These are phyloP conservation scores for Eragrostis curvula DNA, from an alignment of 176 grass and related monocot species.

Conservation along the genomic window DNA sequence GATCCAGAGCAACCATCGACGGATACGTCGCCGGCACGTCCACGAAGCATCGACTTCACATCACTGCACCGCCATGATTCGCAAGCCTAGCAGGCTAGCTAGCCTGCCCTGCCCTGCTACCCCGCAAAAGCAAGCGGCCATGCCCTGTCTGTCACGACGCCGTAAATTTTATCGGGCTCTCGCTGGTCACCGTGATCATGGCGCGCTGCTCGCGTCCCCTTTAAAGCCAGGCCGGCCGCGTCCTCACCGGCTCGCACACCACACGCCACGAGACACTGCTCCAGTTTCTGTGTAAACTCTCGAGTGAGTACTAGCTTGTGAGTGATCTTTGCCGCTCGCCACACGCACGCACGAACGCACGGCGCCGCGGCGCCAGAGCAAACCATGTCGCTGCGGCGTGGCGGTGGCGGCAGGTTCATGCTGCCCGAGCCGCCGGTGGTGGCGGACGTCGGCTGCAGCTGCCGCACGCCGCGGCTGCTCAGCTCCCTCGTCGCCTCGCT, in stretches of 20 bases:
- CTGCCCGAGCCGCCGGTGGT: constrained; percentile 46
- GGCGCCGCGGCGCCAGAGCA: not conserved
- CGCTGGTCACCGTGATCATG: constrained; percentile 26
- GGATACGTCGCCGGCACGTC: not conserved
- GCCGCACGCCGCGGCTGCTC: constrained; percentile 56
- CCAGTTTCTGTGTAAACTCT: not conserved
- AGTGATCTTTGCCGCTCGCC: not conserved
- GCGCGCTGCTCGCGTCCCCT: not conserved
- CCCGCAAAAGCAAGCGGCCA: not conserved
- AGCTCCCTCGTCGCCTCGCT: constrained; percentile 55
- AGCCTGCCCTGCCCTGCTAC: not conserved
- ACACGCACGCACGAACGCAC: not conserved
- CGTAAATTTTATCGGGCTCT: not conserved
- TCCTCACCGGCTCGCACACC: not conserved
- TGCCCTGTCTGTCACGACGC: not conserved
- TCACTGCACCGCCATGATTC: constrained; percentile 35
- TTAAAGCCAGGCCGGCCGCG: not conserved
- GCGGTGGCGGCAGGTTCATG: constrained; percentile 32
- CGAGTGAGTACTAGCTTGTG: not conserved
- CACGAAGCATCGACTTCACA: constrained; percentile 31
- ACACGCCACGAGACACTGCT: too few relatives aligned
- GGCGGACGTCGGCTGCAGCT: constrained; percentile 80
- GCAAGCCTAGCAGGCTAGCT: not conserved
- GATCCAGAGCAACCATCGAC: not conserved
- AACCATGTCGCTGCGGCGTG: constrained; percentile 4